Conservation (phyloP, 192 early-diverging fungal species). For the Backusella sp. region DNA sequence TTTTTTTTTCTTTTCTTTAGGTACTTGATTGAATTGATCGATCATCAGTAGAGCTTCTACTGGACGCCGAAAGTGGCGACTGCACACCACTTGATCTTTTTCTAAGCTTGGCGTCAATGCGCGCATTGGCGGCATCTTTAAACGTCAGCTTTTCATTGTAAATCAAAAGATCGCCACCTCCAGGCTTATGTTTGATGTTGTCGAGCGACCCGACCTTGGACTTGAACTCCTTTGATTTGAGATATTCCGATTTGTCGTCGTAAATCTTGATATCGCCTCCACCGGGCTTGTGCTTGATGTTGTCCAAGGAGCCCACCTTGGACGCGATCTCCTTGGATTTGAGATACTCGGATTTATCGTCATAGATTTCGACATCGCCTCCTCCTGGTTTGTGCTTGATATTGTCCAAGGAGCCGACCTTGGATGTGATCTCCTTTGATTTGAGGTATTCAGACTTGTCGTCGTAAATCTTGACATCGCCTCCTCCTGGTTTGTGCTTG, state of each 20-base stretch:
- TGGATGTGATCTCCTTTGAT: background rate
- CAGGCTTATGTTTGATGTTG: conserved; percentile 24
- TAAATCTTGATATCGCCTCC: conserved; percentile 12
- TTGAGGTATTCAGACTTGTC: background rate
- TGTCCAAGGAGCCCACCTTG: background rate
- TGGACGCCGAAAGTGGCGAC: background rate
- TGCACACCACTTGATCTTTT: background rate
- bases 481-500: background rate
- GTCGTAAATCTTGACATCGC: conserved; percentile 4
- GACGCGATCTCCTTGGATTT: background rate
- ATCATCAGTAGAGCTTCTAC: background rate
- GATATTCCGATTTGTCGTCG: conserved; percentile 1
- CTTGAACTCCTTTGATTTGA: background rate
- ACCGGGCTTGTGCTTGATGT: conserved; percentile 22
- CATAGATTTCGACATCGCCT: background rate
- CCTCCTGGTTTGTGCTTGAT: conserved; percentile 13
- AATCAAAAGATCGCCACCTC: conserved; percentile 9
- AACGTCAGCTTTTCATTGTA: conserved; percentile 11
- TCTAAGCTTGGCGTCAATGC: background rate
- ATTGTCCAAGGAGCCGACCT: background rate
- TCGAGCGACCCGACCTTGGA: conserved; percentile 17
- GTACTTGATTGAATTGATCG: background rate
- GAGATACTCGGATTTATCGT: background rate
- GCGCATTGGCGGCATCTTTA: background rate
- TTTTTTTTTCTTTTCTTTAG: background rate